Conservation (phyloP, 352 stramenopile genomes). For the Phytopythium delawarense region DNA sequence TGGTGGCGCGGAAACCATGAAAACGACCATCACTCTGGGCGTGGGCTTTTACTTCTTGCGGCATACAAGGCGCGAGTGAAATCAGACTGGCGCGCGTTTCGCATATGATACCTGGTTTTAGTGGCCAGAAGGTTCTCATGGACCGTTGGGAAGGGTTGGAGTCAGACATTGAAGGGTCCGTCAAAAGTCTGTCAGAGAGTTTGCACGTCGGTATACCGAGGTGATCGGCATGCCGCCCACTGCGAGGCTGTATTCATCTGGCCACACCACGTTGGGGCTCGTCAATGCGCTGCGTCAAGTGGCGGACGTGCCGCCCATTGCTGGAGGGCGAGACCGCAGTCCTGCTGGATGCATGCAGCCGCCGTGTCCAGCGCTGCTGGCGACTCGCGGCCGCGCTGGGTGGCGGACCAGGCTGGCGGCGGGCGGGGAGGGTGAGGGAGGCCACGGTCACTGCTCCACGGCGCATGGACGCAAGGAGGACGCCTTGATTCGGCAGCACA, state of each 20-base stretch:
- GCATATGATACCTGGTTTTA: neutral
- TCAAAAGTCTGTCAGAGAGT: neutral
- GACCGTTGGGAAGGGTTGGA: neutral
- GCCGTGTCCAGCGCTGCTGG: too few relatives aligned
- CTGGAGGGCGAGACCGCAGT: neutral
- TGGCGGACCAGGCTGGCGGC: too few relatives aligned
- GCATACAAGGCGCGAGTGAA: neutral
- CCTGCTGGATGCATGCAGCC: neutral
- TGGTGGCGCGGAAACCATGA: neutral
- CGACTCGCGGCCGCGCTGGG: too few relatives aligned
- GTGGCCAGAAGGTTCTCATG: neutral
- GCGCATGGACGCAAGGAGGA: too few relatives aligned
- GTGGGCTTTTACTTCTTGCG: neutral
- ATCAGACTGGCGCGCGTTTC: neutral
- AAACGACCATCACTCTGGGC: neutral
- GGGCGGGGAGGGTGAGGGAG: neutral
- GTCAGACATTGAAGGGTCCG: neutral
- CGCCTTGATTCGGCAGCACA: too few relatives aligned
- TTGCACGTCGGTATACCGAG: neutral
- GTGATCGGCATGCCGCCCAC: neutral
- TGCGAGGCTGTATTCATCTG: neutral
- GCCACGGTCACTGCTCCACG: too few relatives aligned
- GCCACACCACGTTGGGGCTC: neutral
- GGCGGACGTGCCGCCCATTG: neutral
- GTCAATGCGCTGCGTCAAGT: slow-evolving; percentile 1